phyloP scores from a whole-genome alignment of 2,329 filamentous ascomycete genomes.

The Chrysoporthe deuterocubensis region DNA sequence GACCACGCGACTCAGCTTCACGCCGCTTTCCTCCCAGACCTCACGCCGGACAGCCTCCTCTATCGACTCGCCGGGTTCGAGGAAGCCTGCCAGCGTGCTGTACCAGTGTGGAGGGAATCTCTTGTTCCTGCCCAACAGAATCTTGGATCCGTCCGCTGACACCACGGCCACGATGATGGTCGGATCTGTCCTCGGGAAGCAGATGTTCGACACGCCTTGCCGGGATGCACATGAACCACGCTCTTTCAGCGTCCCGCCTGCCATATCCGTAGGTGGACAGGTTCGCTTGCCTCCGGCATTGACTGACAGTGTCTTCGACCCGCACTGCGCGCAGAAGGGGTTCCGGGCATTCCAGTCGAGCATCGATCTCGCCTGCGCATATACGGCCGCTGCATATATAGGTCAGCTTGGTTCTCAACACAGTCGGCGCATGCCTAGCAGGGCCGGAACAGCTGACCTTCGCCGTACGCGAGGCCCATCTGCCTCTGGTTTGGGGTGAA shows the following conservation, averaged over 20 bases:
- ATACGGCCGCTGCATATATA: slow-evolving; percentile 72
- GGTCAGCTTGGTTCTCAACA: slow-evolving; percentile 24
- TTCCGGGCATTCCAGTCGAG: slow-evolving; percentile 95
- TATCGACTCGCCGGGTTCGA: slow-evolving; percentile 83
- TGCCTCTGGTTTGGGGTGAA: slow-evolving; percentile 65
- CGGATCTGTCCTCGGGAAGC: slow-evolving; percentile 89
- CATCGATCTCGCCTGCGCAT: slow-evolving; percentile 84
- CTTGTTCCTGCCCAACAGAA: slow-evolving; percentile 84
- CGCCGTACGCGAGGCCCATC: slow-evolving; percentile 49
- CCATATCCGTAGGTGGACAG: slow-evolving; percentile 73
- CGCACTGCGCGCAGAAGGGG: slow-evolving; percentile 89
- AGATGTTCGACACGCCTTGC: slow-evolving; percentile 84
- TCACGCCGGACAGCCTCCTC: slow-evolving; percentile 84
- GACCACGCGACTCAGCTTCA: slow-evolving; percentile 75
- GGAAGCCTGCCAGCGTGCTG: slow-evolving; percentile 84
- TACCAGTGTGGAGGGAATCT: slow-evolving; percentile 87
- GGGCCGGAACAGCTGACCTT: slow-evolving; percentile 43
- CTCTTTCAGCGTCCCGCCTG: slow-evolving; percentile 49
- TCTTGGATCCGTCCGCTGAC: slow-evolving; percentile 73
- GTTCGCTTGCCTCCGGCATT: slow-evolving; percentile 81
- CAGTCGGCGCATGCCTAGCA: not conserved
- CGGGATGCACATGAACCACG: slow-evolving; percentile 79
- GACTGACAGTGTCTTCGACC: slow-evolving; percentile 76
- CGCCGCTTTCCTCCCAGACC: slow-evolving; percentile 85
- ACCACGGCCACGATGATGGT: slow-evolving; percentile 95